Evolutionary conservation across 2,329 filamentous ascomycete species (phyloP), one percentile per base, ranked within the genome.

Genomic region (Conoideocrella luteorostrata): DNA sequence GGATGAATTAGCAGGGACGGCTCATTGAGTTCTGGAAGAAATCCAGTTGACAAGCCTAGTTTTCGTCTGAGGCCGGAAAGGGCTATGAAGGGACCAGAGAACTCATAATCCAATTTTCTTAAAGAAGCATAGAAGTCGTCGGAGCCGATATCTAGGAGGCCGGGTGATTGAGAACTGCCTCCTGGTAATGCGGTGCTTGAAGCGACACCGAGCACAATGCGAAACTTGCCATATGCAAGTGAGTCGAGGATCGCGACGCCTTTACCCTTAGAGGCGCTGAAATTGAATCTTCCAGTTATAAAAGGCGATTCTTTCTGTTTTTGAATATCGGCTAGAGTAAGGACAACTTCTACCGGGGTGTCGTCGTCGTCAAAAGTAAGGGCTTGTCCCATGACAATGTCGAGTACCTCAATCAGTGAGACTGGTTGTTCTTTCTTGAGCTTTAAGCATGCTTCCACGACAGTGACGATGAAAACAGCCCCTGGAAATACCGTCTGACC

Each of bases 381-480:
- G 11, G 43, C 43, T 36, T 32, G 30, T 13, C 29, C 32, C 12
- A 45, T 45, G 6, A 6, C 12, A 5, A 41, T 5, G 5, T 45
- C 33, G 3, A 35, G 3, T 17, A 45, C 13, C 30, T 37, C 38
- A 10, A 39, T 24, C 5, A 40, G 9, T 13, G 28, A 13, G 3
- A 41, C 20, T 12, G 12, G 11, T 13, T 23, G 23, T 3, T 18
- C 23, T n/a, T n/a, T n/a, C n/a, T n/a, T n/a, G n/a, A n/a, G n/a
- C n/a, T n/a, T n/a, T n/a, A n/a, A n/a, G n/a, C n/a, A n/a, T n/a
- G 37, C 37, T 13, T 48, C 47, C 15, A 48, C 21, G 2, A 57
- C 62, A 55, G 68, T 65, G 10, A 55, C 50, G 2, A 68, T 24
- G 44, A 65, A 70, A 0, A 54, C 63, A 2, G 66, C 61, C 4